Evolutionary conservation across 73 alveolate genomes (phyloP).

Genomic region (Paramecium tetraurelia): DNA sequence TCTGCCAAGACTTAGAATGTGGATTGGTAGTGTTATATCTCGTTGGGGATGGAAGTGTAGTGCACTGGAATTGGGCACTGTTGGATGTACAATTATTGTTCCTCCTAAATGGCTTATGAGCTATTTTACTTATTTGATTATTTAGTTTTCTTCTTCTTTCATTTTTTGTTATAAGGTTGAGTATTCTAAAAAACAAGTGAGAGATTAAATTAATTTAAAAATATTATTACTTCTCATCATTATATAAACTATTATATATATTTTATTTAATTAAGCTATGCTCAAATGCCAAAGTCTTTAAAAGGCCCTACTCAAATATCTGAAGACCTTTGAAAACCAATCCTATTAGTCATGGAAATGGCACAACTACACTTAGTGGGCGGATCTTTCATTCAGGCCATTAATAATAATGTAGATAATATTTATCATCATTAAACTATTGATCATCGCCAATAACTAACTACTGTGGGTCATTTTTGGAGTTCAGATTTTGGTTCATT

Average conservation of each 20-base stretch:
- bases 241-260: not conserved
- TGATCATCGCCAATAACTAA: not conserved
- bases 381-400: not conserved
- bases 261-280: not conserved
- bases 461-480: not conserved
- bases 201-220: not conserved
- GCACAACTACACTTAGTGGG: constrained; percentile 20
- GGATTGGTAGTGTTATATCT: not conserved
- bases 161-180: not conserved
- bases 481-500: not conserved
- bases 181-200: not conserved
- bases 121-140: not conserved
- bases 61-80: not conserved
- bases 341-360: not conserved
- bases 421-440: not conserved
- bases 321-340: not conserved
- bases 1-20: not conserved
- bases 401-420: not conserved
- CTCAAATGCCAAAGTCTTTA: not conserved
- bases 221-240: not conserved
- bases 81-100: not conserved
- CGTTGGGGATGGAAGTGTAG: not conserved
- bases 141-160: not conserved
- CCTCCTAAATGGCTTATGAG: not conserved
- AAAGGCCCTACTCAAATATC: not conserved